These are phyloP conservation scores for Penicillium sp. DNA, from an alignment of 2,329 filamentous ascomycete species.

Conservation along the genomic window DNA sequence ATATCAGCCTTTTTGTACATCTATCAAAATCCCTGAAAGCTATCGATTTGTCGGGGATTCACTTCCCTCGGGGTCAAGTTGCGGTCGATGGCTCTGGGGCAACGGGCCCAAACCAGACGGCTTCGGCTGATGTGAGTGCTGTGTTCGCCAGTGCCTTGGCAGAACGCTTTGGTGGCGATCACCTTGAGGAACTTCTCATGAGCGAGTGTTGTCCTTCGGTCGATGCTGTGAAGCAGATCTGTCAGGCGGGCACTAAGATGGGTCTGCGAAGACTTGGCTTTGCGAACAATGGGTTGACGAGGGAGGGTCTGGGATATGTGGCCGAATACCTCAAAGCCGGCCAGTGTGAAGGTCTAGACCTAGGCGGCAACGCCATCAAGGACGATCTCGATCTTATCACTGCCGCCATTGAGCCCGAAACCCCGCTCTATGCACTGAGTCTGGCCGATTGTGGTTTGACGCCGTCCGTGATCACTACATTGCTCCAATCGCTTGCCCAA, in stretches of 20 bases:
- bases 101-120: constrained; percentile 13
- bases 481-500: constrained; percentile 69
- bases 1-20: constrained; percentile 84
- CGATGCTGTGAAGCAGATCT: constrained; percentile 66
- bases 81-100: constrained; percentile 24
- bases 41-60: constrained; percentile 80
- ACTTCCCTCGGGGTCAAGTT: constrained; percentile 58
- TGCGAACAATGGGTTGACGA: constrained; percentile 74
- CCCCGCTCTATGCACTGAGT: constrained; percentile 73
- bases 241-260: constrained; percentile 77
- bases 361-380: constrained; percentile 75
- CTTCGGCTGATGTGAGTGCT: constrained; percentile 52
- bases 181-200: constrained; percentile 77
- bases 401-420: constrained; percentile 40
- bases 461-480: constrained; percentile 65
- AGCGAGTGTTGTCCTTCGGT: constrained; percentile 72
- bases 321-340: constrained; percentile 70
- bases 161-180: constrained; percentile 69
- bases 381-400: constrained; percentile 48
- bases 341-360: constrained; percentile 79
- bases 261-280: constrained; percentile 76
- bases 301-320: constrained; percentile 70
- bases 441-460: constrained; percentile 80
- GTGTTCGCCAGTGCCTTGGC: constrained; percentile 72
- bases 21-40: constrained; percentile 82